Conservation (phyloP, 108 stramenopile species). For the Nitzschia inconspicua region DNA sequence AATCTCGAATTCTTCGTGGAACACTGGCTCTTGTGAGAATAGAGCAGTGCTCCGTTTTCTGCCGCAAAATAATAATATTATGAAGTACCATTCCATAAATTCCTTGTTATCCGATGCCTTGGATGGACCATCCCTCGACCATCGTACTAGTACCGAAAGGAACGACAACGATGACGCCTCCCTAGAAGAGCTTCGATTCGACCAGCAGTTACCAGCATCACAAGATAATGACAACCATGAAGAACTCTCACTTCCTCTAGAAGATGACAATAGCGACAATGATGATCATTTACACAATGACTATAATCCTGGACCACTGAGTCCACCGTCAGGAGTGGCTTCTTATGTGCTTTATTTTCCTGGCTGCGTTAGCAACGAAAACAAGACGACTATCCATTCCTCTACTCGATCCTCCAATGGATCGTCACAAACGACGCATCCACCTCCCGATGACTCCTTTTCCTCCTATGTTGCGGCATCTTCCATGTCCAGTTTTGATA, state of each 20-base stretch:
- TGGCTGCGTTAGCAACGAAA: not conserved
- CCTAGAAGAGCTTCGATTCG: not conserved
- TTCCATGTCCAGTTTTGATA: not conserved
- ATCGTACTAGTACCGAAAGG: not conserved
- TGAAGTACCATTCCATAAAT: not conserved
- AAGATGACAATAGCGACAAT: not conserved
- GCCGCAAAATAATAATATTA: too few relatives aligned
- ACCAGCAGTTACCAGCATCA: not conserved
- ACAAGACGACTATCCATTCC: too few relatives aligned
- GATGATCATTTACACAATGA: too few relatives aligned
- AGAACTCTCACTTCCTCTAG: too few relatives aligned
- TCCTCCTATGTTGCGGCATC: too few relatives aligned
- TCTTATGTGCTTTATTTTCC: not conserved
- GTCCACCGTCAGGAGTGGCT: not conserved
- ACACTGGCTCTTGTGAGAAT: too few relatives aligned
- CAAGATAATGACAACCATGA: too few relatives aligned
- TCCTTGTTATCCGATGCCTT: conserved; percentile 14
- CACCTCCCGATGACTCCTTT: not conserved
- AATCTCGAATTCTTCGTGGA: too few relatives aligned
- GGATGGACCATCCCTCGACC: conserved; percentile 9
- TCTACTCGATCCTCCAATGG: too few relatives aligned
- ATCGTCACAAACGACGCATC: not conserved
- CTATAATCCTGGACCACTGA: not conserved
- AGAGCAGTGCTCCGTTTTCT: too few relatives aligned
- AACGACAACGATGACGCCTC: not conserved